Percentiles rank a stretch among this genome's conserved stretches.
phyloP scores from a whole-genome alignment of 805 yeast species.

The Candida oleophila region DNA sequence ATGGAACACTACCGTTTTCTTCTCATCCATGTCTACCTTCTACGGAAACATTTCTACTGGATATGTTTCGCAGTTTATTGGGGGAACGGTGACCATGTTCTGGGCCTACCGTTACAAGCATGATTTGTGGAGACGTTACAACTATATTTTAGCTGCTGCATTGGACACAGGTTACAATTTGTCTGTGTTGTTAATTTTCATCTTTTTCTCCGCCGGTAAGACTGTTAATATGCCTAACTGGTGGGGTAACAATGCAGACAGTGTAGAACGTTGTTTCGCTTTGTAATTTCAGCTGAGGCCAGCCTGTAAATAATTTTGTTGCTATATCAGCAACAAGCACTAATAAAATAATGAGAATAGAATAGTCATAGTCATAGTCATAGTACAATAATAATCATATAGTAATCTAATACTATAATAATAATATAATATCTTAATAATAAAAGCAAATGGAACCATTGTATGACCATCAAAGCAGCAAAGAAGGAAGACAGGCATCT shows the following conservation, averaged over 20 bases:
- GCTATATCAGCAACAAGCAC: neutral
- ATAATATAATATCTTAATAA: too few relatives aligned
- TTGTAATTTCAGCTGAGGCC: slow-evolving; percentile 3
- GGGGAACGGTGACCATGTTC: slow-evolving; percentile 49
- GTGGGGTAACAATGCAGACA: slow-evolving; percentile 50
- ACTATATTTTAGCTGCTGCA: slow-evolving; percentile 51
- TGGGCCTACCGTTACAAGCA: slow-evolving; percentile 41
- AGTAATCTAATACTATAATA: too few relatives aligned
- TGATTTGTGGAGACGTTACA: slow-evolving; percentile 40
- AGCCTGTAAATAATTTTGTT: neutral
- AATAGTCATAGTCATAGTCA: neutral
- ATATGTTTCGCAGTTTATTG: slow-evolving; percentile 44
- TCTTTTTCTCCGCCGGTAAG: slow-evolving; percentile 26
- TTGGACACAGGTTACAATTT: slow-evolving; percentile 51
- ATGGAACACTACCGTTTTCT: slow-evolving; percentile 50
- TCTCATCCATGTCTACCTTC: slow-evolving; percentile 46
- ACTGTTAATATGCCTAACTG: slow-evolving; percentile 36
- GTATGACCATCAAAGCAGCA: too few relatives aligned
- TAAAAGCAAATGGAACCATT: too few relatives aligned
- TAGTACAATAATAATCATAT: neutral
- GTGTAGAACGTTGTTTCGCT: slow-evolving; percentile 49
- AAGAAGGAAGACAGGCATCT: too few relatives aligned
- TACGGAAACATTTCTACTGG: slow-evolving; percentile 53
- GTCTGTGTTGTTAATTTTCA: slow-evolving; percentile 38
- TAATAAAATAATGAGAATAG: too few relatives aligned